Evolutionary conservation across 73 alveolate species (phyloP).

Genomic region (Paramecium sonneborni): DNA sequence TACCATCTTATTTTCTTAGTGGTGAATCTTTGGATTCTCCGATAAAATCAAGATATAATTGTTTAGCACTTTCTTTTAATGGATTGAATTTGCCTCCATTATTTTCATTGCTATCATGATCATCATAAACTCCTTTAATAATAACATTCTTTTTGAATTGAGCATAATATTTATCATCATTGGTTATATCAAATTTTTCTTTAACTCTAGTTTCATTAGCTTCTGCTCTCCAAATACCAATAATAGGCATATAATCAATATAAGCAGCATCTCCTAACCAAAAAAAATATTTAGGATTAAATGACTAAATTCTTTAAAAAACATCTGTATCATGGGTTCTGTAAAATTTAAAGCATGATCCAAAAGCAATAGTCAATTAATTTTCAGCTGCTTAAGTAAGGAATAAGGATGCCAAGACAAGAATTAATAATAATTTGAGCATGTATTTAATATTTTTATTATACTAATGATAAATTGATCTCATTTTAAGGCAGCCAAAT

Average conservation of each 20-base stretch:
- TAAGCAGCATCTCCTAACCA: constrained; percentile 59
- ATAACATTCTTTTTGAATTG: neutral
- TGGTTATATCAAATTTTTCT: neutral
- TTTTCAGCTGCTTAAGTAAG: too few species aligned
- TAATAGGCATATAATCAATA: constrained; percentile 17
- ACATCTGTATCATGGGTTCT: neutral
- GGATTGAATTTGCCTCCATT: constrained; percentile 68
- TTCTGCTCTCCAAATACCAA: constrained; percentile 20
- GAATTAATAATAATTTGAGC: neutral
- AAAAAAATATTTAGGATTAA: too few species aligned
- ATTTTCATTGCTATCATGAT: constrained; percentile 76
- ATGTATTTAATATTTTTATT: too few species aligned
- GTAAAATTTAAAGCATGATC: constrained; percentile 29
- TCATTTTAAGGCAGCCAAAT: constrained; percentile 64
- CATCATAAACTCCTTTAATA: constrained; percentile 80
- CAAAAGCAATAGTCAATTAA: constrained; percentile 54
- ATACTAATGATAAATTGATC: too few species aligned
- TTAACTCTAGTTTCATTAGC: neutral
- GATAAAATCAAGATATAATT: constrained; percentile 73
- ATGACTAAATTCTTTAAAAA: neutral
- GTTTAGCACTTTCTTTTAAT: constrained; percentile 46
- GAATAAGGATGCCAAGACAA: neutral
- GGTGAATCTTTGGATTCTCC: constrained; percentile 68
- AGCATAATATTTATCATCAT: constrained; percentile 36
- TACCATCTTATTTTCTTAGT: constrained; percentile 62